Conservation (phyloP, 176 grass and related monocot genomes). For the Pharus latifolius region DNA sequence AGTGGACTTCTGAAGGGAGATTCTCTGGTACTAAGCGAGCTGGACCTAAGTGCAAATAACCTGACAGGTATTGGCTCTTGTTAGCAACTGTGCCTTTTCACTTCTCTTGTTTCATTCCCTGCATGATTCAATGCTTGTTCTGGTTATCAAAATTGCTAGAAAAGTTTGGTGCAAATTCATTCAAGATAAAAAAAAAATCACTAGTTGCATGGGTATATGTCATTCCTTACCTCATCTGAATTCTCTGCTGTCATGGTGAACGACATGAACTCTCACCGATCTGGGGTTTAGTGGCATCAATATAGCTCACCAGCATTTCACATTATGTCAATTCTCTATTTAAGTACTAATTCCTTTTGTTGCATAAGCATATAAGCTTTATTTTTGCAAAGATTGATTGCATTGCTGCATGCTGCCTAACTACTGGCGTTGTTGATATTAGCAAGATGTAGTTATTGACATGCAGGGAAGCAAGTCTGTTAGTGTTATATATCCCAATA, state of each 20-base stretch:
- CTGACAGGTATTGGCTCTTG: conserved; percentile 54
- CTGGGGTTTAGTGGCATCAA: neutral
- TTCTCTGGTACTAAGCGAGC: conserved; percentile 76
- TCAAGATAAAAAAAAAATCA: neutral
- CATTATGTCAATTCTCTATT: neutral
- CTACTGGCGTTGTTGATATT: neutral
- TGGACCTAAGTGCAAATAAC: conserved; percentile 92
- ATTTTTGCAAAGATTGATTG: neutral
- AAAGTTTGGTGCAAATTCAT: neutral
- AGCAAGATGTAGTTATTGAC: neutral
- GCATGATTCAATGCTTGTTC: neutral
- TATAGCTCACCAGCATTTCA: neutral
- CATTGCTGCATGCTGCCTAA: neutral
- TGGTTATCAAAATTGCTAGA: neutral
- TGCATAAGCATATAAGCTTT: neutral
- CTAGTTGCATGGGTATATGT: neutral
- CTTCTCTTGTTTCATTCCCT: neutral
- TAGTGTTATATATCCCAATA: neutral
- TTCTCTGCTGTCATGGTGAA: neutral
- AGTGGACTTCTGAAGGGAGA: conserved; percentile 90
- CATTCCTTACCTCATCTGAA: neutral
- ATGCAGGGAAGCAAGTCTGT: neutral
- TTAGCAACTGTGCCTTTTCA: neutral
- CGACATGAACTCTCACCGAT: neutral
- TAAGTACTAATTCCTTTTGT: neutral